These are phyloP conservation scores for Rhodotorula sp. DNA, from an alignment of 1,284 basidiomycete genomes.

Conservation along the genomic window DNA sequence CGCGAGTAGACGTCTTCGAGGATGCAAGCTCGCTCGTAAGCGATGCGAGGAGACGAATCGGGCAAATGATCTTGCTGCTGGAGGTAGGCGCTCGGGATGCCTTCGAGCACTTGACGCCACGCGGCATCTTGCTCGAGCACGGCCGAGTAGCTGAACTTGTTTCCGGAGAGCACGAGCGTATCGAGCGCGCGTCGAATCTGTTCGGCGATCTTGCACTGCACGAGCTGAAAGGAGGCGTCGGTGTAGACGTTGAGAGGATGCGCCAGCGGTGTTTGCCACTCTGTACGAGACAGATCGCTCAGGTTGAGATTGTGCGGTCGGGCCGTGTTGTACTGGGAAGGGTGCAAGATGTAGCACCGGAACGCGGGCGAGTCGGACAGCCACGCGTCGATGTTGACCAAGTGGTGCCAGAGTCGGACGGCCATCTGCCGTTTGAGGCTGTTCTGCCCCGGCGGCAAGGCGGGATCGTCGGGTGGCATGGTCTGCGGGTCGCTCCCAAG, in stretches of 20 bases:
- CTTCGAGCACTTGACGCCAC: constrained; percentile 10
- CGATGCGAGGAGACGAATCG: constrained; percentile 7
- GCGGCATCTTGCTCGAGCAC: constrained; percentile 35
- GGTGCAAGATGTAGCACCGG: constrained; percentile 22
- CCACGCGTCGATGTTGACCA: constrained; percentile 33
- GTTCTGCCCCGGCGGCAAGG: constrained; percentile 40
- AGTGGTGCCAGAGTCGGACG: constrained; percentile 30
- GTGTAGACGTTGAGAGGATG: constrained; percentile 28
- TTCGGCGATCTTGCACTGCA: constrained; percentile 35
- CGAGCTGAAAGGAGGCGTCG: constrained; percentile 37
- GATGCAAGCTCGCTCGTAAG: constrained; percentile 28
- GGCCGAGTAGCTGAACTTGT: constrained; percentile 23
- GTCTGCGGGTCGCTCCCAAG: constrained; percentile 27
- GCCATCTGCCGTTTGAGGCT: constrained; percentile 38
- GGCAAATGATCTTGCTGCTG: neutral
- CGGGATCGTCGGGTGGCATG: constrained; percentile 44
- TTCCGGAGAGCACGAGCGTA: constrained; percentile 30
- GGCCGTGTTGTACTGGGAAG: constrained; percentile 32
- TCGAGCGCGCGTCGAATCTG: constrained; percentile 37
- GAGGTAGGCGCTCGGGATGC: constrained; percentile 21
- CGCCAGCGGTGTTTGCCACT: constrained; percentile 19
- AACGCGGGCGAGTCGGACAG: constrained; percentile 30
- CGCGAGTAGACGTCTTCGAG: constrained; percentile 38
- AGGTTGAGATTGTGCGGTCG: constrained; percentile 37
- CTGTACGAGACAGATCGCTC: constrained; percentile 35